phyloP scores from a whole-genome alignment of 768 basidiomycete genomes.

The Asterophora lycoperdoides region DNA sequence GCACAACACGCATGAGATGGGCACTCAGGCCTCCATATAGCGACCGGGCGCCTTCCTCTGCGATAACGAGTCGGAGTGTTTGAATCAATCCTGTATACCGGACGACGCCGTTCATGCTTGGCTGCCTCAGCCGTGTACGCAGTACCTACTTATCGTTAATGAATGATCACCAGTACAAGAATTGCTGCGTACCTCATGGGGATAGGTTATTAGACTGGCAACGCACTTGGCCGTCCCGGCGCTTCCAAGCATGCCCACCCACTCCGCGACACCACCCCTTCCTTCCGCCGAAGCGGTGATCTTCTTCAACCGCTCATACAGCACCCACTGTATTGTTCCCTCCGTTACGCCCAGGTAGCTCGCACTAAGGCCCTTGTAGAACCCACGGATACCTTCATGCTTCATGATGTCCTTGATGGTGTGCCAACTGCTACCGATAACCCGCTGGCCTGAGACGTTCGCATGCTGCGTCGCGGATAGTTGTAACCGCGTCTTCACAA shows the following conservation, averaged over 20 bases:
- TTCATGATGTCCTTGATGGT: conserved; percentile 72
- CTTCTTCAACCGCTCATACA: conserved; percentile 90
- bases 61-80: conserved; percentile 78
- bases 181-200: conserved; percentile 75
- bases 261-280: conserved; percentile 56
- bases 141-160: conserved; percentile 55
- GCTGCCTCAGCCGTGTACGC: conserved; percentile 90
- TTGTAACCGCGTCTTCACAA: conserved; percentile 95
- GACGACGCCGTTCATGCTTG: conserved; percentile 66
- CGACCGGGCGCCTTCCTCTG: conserved; percentile 83
- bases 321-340: conserved; percentile 93
- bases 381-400: conserved; percentile 80
- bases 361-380: conserved; percentile 94
- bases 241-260: conserved; percentile 81
- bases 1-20: conserved; percentile 94
- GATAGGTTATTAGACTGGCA: conserved; percentile 94
- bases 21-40: conserved; percentile 92
- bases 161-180: conserved; percentile 3
- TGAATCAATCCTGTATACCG: conserved; percentile 88
- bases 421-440: conserved; percentile 49
- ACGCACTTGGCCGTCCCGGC: conserved; percentile 93
- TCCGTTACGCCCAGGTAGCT: conserved; percentile 96
- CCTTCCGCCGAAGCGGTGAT: conserved; percentile 52
- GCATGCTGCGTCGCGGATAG: conserved; percentile 40
- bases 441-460: conserved; percentile 17